Evolutionary conservation across 345 rosid species (phyloP), one percentile per base, ranked within the genome.

Genomic region (Arabis hirsuta): DNA sequence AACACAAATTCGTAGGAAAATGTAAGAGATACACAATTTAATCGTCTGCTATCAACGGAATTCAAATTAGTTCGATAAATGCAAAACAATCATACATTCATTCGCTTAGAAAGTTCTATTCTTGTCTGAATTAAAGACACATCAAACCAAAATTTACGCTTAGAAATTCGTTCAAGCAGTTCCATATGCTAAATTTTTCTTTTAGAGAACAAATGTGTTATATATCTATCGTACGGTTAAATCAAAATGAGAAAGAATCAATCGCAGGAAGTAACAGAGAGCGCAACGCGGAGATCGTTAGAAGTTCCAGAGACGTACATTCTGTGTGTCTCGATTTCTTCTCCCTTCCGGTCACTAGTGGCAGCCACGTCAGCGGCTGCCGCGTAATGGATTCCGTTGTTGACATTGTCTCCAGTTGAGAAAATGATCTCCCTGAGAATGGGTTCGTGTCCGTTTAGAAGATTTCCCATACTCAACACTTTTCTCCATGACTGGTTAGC

Each of bases 391-490:
- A 73, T 81, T 29, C 81, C 86, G 39, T 80, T 76, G 47, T 80
- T 77, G 59, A 79, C 76, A 22, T 67, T 77, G 26, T 94, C 96
- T 2, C 81, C 84, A 64, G 72, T 73, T 6, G 94, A 83, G 63
- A 95, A 91, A 77, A 91, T 75, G 9, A 90, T 86, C 78, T 95
- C 99, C 76, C 99, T 77, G 41, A 82, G 75, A 52, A 83, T 79
- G 1, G 99, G 99, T 78, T 95, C 99, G 13, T 95, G 99, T 45
- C 99, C 96, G 53, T 91, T 95, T 6, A 95, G 88, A 72, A 87
- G 92, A 79, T 95, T 95, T 13, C 99, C 99, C 96, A 91, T 91
- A 78, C 99, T 95, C 58, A 91, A 65, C 67, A 91, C 98, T 83
- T 90, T 95, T 71, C 99, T 86, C 99, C 99, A 95, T 6, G 97